Percentiles rank a stretch among this genome's conserved stretches.
phyloP scores from a whole-genome alignment of 345 rosid species.

The Sonneratia alba region DNA sequence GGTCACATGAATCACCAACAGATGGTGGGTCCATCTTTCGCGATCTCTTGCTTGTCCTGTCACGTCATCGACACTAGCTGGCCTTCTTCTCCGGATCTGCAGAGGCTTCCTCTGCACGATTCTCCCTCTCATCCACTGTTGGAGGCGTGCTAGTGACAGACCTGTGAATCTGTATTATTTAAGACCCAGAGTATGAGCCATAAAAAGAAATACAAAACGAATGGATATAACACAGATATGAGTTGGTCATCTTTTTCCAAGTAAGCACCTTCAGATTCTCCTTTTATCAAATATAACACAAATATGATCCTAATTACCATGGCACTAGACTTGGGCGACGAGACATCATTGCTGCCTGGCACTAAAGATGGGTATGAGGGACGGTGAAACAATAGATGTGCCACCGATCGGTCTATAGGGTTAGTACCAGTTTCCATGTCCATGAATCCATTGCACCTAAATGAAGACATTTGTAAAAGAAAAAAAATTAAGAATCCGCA shows the following conservation, averaged over 20 bases:
- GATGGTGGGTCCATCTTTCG: neutral
- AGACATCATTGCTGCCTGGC: constrained; percentile 27
- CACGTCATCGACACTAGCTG: neutral
- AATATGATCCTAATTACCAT: constrained; percentile 26
- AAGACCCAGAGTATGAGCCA: neutral
- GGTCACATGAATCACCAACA: neutral
- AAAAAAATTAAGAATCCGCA: neutral
- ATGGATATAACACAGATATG: too few relatives aligned
- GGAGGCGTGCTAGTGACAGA: constrained; percentile 30
- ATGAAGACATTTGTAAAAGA: neutral
- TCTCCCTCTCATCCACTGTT: constrained; percentile 26
- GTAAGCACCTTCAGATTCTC: neutral
- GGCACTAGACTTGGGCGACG: constrained; percentile 32
- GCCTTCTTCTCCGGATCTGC: constrained; percentile 15
- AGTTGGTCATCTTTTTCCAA: neutral
- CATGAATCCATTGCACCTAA: constrained; percentile 55
- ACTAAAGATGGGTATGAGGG: constrained; percentile 49
- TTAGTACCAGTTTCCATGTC: constrained; percentile 84
- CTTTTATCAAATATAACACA: neutral
- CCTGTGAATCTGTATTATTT: constrained; percentile 39
- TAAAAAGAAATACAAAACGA: neutral
- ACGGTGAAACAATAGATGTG: constrained; percentile 83
- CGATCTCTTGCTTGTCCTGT: neutral
- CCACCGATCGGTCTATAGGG: constrained; percentile 91
- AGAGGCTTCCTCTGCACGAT: constrained; percentile 19